A percentile compares a stretch with the other conserved stretches of the same genome.
Evolutionary conservation across 768 basidiomycete species (phyloP).

Genomic region (Leccinum rimulosum): DNA sequence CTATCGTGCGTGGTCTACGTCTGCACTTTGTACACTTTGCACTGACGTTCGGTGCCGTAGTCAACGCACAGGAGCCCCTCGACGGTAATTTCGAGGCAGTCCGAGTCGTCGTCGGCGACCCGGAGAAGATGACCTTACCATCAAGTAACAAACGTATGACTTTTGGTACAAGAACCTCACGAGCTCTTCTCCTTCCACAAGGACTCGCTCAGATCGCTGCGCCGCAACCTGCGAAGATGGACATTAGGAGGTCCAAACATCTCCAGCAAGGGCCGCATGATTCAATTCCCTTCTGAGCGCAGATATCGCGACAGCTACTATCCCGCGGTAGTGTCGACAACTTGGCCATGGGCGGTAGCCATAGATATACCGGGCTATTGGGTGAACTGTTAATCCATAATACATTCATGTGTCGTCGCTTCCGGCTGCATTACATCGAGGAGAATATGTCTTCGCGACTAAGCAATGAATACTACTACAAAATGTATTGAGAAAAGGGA

Average conservation of each 20-base stretch:
- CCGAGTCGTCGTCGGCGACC: conserved; percentile 26
- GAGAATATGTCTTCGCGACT: background rate
- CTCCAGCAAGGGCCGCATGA: conserved; percentile 29
- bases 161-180: conserved; percentile 30
- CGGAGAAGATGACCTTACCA: conserved; percentile 66
- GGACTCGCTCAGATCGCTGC: conserved; percentile 34
- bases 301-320: conserved; percentile 27
- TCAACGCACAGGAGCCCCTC: conserved; percentile 53
- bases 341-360: conserved; percentile 6
- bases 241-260: conserved; percentile 20
- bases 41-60: conserved; percentile 32
- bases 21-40: background rate
- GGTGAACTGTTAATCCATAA: conserved; percentile 9
- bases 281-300: conserved; percentile 27
- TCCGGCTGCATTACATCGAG: background rate
- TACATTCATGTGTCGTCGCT: background rate
- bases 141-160: conserved; percentile 47
- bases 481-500: background rate
- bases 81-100: conserved; percentile 40
- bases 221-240: conserved; percentile 16
- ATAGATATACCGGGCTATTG: conserved; percentile 25
- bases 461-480: conserved; percentile 9
- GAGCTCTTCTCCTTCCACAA: conserved; percentile 37
- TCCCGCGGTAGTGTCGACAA: conserved; percentile 4
- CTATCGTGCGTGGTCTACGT: conserved; percentile 49